Evolutionary conservation across 1,284 basidiomycete species (phyloP).

Genomic region (Pterula multifida): DNA sequence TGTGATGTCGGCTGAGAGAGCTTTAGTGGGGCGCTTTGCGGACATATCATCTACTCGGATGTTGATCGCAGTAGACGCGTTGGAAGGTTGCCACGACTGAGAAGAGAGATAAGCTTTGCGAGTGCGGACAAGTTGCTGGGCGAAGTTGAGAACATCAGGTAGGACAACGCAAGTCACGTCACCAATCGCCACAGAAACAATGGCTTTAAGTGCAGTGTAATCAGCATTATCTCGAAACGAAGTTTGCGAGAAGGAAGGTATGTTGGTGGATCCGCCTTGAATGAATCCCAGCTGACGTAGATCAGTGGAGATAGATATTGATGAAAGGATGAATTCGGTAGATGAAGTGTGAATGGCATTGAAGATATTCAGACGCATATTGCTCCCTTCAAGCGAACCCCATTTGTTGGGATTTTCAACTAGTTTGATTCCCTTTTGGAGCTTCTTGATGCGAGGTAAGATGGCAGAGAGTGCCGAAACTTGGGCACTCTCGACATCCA

Average conservation of each 20-base stretch:
- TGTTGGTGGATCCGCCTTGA: conserved; percentile 16
- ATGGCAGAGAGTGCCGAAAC: conserved; percentile 7
- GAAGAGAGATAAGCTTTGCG: conserved; percentile 19
- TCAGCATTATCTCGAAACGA: conserved; percentile 25
- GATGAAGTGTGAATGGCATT: conserved; percentile 4
- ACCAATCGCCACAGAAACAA: conserved; percentile 27
- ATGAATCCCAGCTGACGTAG: conserved; percentile 20
- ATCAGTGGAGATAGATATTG: conserved; percentile 15
- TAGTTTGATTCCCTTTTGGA: background rate
- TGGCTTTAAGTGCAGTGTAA: conserved; percentile 23
- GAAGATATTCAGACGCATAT: background rate
- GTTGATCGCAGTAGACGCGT: conserved; percentile 10
- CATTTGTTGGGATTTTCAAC: background rate
- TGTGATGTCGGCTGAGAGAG: conserved; percentile 16
- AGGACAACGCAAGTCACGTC: conserved; percentile 36
- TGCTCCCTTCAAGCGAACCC: conserved; percentile 6
- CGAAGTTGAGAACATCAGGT: conserved; percentile 53
- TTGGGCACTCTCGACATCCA: conserved; percentile 32
- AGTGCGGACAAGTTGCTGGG: conserved; percentile 43
- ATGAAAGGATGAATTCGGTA: background rate
- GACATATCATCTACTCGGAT: background rate
- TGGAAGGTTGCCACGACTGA: conserved; percentile 4
- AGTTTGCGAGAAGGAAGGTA: conserved; percentile 26
- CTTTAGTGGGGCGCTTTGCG: conserved; percentile 1
- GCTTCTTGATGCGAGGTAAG: background rate